Evolutionary conservation across 805 yeast genomes (phyloP).

Genomic region (Hanseniaspora occidentalis): DNA sequence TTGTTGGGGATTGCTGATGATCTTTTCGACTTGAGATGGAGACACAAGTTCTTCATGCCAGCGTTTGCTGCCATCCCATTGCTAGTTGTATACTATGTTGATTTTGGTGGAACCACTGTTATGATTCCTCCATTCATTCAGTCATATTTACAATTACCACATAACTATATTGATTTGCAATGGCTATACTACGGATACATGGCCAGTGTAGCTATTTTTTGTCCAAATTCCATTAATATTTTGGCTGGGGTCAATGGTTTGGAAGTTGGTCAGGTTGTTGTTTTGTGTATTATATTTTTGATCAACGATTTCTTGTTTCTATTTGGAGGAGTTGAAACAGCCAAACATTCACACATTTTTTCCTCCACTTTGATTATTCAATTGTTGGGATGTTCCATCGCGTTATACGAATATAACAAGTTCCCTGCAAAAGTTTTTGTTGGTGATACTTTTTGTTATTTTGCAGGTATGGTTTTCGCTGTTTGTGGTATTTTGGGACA

Average conservation of each 20-base stretch:
- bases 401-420: slow-evolving; percentile 68
- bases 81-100: slow-evolving; percentile 81
- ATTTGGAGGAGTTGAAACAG: slow-evolving; percentile 34
- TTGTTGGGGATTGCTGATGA: slow-evolving; percentile 88
- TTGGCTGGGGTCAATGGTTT: slow-evolving; percentile 94
- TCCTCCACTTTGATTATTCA: slow-evolving; percentile 75
- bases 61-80: slow-evolving; percentile 90
- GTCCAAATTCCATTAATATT: slow-evolving; percentile 93
- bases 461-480: slow-evolving; percentile 98
- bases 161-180: slow-evolving; percentile 52
- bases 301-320: slow-evolving; percentile 69
- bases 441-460: slow-evolving; percentile 96
- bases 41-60: slow-evolving; percentile 92
- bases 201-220: slow-evolving; percentile 84
- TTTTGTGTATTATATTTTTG: slow-evolving; percentile 57
- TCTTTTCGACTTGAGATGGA: slow-evolving; percentile 90
- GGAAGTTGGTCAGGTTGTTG: slow-evolving; percentile 89
- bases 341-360: slow-evolving; percentile 71
- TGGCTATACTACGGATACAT: slow-evolving; percentile 72
- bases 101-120: slow-evolving; percentile 83
- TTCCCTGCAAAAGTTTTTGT: slow-evolving; percentile 90
- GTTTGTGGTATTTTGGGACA: slow-evolving; percentile 94
- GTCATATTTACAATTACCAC: neutral
- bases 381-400: slow-evolving; percentile 72
- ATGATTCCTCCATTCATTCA: slow-evolving; percentile 63